Evolutionary conservation across 73 alveolate genomes (phyloP), one percentile per base, ranked within the genome.

Genomic region (Urostyla sp.): DNA sequence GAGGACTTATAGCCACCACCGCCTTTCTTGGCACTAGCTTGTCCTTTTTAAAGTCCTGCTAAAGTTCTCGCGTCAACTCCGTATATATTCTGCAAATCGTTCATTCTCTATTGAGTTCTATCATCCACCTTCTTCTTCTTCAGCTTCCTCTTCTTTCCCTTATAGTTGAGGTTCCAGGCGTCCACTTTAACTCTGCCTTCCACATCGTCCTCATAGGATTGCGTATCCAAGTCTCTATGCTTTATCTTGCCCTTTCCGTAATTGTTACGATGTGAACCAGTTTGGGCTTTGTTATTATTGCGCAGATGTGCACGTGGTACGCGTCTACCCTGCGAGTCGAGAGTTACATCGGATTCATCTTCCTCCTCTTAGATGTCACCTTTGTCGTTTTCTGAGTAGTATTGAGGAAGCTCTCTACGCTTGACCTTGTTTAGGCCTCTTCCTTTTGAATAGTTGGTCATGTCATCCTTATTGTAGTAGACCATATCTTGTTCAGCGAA

Each of bases 401-500:
- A 49, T 18, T 66, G 7, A 18, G 50, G 75, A 4, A 58, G 44
- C 32, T 46, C 35, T 54, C 61, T 79, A 37, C 31, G 49, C 38
- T 49, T 60, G 23, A 63, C 89, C 36, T 67, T 79, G 27, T 79
- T 79, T n/a, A 79, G 40, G 15, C 89, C 89, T 18, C 54, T 43
- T 30, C 30, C 60, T 27, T 79, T 67, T 8, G 75, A 38, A 34
- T 45, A 79, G 53, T 67, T 35, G 31, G 89, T 79, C 74, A 79
- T 18, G 31, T 79, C 89, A 35, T 79, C 89, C 48, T 79, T 79
- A 23, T 63, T 44, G 61, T 79, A 79, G 31, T 58, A 56, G 5
- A 79, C 89, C 83, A 79, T 79, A 43, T 79, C 89, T 63, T 79
- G 53, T 20, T 63, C 89, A 63, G 77, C 63, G 27, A 79, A 56